Evolutionary conservation across 169 alveolate species (phyloP), one percentile per base, ranked within the genome.

Genomic region (Eimeria nieschulzi): DNA sequence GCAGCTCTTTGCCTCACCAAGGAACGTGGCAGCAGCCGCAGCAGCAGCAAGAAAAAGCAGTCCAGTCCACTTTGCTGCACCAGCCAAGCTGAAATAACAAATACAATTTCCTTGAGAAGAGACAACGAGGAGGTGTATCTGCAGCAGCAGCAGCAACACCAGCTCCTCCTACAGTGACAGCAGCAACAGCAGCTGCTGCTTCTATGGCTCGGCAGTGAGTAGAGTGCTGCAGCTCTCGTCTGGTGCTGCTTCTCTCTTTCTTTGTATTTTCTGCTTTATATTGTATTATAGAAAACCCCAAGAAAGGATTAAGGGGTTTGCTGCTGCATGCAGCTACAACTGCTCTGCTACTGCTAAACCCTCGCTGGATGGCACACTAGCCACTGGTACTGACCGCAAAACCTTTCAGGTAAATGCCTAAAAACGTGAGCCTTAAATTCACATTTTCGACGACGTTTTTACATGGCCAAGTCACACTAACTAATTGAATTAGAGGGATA

Each of bases 1-100:
- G n/a, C 9, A 59, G 68, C 68, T 59, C 2, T 33, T 15, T 66
- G 17, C 76, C 76, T 66, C 76, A 66, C 76, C 76, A 19, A 66
- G 76, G 23, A 66, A 66, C 76, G 68, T 33, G 46, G 46, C 46
- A 33, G 46, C 46, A 33, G 46, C 46, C 3, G 46, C 46, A 59
- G 68, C 68, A 66, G 76, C 76, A 66, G 76, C 76, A 19, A 13
- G 76, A 66, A 26, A 66, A 66, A 3, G 76, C 76, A 66, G 76
- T 15, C 26, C 21, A 66, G 76, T 66, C 76, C 26, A 66, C 21
- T 15, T 66, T 66, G 76, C 76, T 66, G 76, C 76, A 66, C 46
- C 76, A 66, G 76, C 26, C 10, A 26, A 15, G 39, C 39, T 66
- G 68, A 19, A 59, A 59, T n/a, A 6, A 15, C 12, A 66, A 21